Percentiles rank a stretch among this genome's conserved stretches.
Evolutionary conservation across 345 rosid genomes (phyloP).

Genomic region (Ailanthus altissimus): DNA sequence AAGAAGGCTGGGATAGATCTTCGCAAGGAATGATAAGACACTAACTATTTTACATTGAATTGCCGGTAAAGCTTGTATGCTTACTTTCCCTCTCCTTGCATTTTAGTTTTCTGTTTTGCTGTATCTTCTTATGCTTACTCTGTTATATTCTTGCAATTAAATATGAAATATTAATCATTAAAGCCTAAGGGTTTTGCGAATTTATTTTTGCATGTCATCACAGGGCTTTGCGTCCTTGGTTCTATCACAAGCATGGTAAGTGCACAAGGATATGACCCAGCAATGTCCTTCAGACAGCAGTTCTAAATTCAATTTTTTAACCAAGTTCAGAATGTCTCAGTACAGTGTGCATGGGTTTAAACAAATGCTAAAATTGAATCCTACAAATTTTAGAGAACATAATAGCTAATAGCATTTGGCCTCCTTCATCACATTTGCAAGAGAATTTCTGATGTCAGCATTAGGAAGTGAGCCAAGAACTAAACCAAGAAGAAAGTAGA

Average conservation of each 20-base stretch:
- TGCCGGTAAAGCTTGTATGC: constrained; percentile 7
- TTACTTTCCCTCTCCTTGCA: not conserved
- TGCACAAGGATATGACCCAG: not conserved
- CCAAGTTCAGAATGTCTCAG: not conserved
- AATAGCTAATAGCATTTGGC: not conserved
- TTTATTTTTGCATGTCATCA: not conserved
- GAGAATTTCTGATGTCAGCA: not conserved
- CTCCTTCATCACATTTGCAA: not conserved
- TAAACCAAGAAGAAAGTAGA: not conserved
- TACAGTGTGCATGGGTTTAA: not conserved
- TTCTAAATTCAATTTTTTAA: not conserved
- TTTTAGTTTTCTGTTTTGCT: not conserved
- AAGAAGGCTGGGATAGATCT: constrained; percentile 96
- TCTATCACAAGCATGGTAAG: not conserved
- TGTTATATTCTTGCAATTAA: constrained; percentile 2
- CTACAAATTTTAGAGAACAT: not conserved
- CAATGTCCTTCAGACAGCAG: not conserved
- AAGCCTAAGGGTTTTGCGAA: constrained; percentile 1
- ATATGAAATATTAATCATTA: constrained; percentile 10
- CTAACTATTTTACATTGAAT: not conserved
- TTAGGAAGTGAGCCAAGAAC: not conserved
- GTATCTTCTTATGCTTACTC: not conserved
- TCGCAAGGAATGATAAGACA: constrained; percentile 47
- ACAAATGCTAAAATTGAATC: not conserved
- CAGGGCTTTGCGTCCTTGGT: not conserved